phyloP scores from a whole-genome alignment of 148 eudicot genomes.

The Diospyros kaki region DNA sequence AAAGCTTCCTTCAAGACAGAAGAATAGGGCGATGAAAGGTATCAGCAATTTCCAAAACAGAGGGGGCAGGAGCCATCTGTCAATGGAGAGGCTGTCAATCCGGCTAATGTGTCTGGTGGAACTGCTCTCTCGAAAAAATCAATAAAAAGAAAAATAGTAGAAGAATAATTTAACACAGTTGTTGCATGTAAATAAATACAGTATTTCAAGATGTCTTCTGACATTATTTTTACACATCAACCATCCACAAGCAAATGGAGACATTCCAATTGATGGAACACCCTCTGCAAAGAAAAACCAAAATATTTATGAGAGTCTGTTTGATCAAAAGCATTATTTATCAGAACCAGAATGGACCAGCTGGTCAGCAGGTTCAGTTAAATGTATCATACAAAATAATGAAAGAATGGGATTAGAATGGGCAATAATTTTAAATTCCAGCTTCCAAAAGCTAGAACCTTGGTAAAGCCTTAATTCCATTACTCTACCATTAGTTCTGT shows the following conservation, averaged over 20 bases:
- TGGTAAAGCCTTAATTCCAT: too few species aligned
- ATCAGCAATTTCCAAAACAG: neutral
- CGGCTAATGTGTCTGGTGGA: slow-evolving; percentile 6
- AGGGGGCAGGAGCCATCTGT: neutral
- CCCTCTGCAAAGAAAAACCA: slow-evolving; percentile 64
- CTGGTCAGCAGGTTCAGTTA: too few species aligned
- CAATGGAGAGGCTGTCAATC: neutral
- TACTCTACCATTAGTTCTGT: too few species aligned
- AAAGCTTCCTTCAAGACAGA: neutral
- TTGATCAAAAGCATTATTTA: too few species aligned
- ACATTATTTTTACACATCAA: slow-evolving; percentile 79
- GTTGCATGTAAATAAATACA: slow-evolving; percentile 4
- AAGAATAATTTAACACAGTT: neutral
- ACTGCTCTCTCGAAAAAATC: neutral
- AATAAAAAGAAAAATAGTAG: neutral
- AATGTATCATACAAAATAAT: too few species aligned
- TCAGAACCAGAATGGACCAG: too few species aligned
- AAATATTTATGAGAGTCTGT: neutral
- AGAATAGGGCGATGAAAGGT: too few species aligned
- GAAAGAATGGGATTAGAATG: too few species aligned
- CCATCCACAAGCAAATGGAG: slow-evolving; percentile 99
- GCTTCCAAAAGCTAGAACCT: too few species aligned
- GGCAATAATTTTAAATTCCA: too few species aligned
- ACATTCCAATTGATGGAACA: slow-evolving; percentile 85
- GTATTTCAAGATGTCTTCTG: slow-evolving; percentile 25